Conservation (phyloP, 371 early-diverging fungal species). For the Capillidium heterosporum region DNA sequence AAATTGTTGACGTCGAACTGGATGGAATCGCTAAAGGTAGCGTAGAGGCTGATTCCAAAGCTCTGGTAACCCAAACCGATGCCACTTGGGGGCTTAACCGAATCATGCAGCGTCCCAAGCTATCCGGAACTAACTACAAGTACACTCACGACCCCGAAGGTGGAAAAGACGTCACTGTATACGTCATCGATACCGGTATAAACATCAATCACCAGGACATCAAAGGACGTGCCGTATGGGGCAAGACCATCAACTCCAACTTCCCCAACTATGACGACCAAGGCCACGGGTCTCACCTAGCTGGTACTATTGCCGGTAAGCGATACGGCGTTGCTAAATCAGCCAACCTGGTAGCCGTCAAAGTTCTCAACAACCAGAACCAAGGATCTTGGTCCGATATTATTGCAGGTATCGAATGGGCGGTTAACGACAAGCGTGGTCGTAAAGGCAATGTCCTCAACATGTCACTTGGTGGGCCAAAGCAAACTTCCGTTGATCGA, state of each 20-base stretch:
- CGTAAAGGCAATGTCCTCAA: constrained; percentile 18
- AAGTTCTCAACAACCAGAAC: constrained; percentile 22
- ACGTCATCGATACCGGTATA: constrained; percentile 44
- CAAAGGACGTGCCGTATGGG: constrained; percentile 60
- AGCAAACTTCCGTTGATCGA: constrained; percentile 9
- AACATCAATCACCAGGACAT: constrained; percentile 25
- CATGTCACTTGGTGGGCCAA: constrained; percentile 27
- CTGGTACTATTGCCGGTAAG: neutral
- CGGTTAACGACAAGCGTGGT: neutral
- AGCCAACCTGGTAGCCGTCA: constrained; percentile 78
- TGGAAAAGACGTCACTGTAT: constrained; percentile 25
- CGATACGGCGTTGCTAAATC: neutral
- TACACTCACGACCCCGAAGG: neutral
- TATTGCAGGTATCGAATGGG: constrained; percentile 12
- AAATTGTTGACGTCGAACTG: constrained; percentile 31
- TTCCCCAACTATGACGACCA: constrained; percentile 23
- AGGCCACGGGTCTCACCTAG: constrained; percentile 45
- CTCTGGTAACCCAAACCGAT: constrained; percentile 15
- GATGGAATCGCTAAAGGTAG: constrained; percentile 35
- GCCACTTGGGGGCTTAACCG: neutral
- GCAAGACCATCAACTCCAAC: constrained; percentile 44
- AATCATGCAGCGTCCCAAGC: neutral
- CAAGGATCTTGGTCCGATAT: constrained; percentile 10
- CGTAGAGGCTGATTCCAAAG: constrained; percentile 38
- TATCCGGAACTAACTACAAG: neutral